Percentiles rank a stretch among this genome's conserved stretches.
Conservation (phyloP, 768 basidiomycete genomes). For the Mycena sanguinolenta region DNA sequence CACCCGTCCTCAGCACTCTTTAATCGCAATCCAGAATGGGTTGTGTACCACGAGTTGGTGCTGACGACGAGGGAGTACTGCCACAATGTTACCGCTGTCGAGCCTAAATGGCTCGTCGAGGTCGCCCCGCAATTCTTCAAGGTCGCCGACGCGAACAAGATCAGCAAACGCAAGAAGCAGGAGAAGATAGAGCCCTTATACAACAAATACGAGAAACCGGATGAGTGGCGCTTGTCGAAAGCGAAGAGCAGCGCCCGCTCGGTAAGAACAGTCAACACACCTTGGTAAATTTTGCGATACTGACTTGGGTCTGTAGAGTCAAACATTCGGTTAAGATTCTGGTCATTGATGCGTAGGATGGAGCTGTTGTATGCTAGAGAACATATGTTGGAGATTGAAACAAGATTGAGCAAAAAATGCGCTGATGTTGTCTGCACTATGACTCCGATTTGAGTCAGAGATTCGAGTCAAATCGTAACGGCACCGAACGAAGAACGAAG, state of each 20-base stretch:
- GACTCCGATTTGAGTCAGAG: not conserved
- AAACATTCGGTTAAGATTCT: conserved; percentile 92
- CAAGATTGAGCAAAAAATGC: too few species aligned
- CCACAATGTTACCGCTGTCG: conserved; percentile 93
- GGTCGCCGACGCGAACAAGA: conserved; percentile 97
- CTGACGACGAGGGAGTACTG: conserved; percentile 97
- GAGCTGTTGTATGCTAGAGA: conserved; percentile 3
- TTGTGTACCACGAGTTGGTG: conserved; percentile 95
- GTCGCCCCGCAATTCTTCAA: conserved; percentile 99
- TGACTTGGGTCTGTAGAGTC: conserved; percentile 65
- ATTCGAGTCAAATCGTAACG: too few species aligned
- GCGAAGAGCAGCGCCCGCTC: conserved; percentile 93
- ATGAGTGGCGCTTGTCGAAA: conserved; percentile 95
- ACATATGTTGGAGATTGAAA: not conserved
- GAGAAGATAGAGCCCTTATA: conserved; percentile 97
- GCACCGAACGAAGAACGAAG: not conserved
- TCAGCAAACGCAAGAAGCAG: conserved; percentile 94
- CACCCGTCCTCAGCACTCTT: conserved; percentile 97
- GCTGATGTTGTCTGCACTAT: too few species aligned
- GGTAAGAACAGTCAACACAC: conserved; percentile 16
- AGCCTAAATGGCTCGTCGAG: conserved; percentile 98
- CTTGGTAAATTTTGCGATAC: conserved; percentile 10
- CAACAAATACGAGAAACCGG: conserved; percentile 96
- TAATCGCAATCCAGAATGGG: conserved; percentile 97
- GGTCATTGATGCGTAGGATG: not conserved